Evolutionary conservation across 331 rosid genomes (phyloP).

Genomic region (Erythrophleum ivorense): DNA sequence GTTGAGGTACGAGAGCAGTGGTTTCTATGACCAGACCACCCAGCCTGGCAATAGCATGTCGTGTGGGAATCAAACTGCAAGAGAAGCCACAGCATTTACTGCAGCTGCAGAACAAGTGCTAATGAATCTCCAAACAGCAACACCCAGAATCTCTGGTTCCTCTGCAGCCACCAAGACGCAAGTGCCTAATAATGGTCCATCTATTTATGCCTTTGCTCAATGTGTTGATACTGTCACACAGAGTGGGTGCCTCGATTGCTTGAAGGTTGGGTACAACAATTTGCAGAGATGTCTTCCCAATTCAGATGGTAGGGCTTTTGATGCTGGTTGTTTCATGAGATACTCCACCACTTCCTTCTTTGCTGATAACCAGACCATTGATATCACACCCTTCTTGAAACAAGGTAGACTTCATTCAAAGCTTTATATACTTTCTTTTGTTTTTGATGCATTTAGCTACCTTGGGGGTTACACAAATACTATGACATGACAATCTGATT

Average conservation of each 20-base stretch:
- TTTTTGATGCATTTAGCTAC: too few species aligned
- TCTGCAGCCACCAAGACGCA: constrained; percentile 57
- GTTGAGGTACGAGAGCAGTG: constrained; percentile 60
- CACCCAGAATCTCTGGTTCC: constrained; percentile 61
- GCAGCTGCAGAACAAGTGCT: constrained; percentile 40
- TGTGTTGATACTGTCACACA: constrained; percentile 57
- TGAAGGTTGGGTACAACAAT: constrained; percentile 56
- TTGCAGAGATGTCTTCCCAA: constrained; percentile 53
- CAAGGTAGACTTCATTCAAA: constrained; percentile 39
- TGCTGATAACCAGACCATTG: constrained; percentile 54
- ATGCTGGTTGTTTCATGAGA: constrained; percentile 51
- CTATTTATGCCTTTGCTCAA: constrained; percentile 65
- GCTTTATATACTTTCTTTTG: too few species aligned
- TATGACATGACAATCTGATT: too few species aligned
- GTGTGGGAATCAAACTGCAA: constrained; percentile 53
- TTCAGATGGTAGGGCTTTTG: constrained; percentile 57
- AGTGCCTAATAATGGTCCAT: constrained; percentile 26
- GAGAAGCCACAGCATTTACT: constrained; percentile 39
- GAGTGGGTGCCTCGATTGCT: constrained; percentile 59
- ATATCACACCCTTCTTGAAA: constrained; percentile 51
- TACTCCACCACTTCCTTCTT: constrained; percentile 50
- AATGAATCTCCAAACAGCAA: constrained; percentile 52
- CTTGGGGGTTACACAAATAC: too few species aligned
- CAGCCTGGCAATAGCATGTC: constrained; percentile 51
- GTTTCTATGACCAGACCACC: constrained; percentile 60